Evolutionary conservation across 257 asterid species (phyloP).

Genomic region (Solanum commersonii): DNA sequence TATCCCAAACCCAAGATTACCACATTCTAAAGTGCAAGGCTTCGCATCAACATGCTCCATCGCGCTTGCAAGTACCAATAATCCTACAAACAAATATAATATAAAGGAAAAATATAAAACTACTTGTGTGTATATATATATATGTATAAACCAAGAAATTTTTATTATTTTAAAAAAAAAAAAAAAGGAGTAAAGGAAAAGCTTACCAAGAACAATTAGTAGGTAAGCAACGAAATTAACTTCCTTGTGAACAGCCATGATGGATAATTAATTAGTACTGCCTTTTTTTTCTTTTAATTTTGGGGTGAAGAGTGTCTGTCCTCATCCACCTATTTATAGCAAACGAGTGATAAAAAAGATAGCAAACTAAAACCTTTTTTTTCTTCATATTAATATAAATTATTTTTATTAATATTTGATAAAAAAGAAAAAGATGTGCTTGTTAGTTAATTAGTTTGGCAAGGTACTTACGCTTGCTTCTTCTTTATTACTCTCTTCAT

Average conservation of each 20-base stretch:
- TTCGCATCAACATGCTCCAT: neutral
- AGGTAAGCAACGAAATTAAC: neutral
- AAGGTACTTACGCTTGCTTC: neutral
- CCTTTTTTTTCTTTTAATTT: neutral
- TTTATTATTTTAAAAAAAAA: neutral
- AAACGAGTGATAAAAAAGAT: neutral
- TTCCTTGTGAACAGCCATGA: constrained; percentile 3
- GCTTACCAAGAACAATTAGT: neutral
- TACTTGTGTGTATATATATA: neutral
- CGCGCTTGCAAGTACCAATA: neutral
- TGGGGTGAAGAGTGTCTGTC: neutral
- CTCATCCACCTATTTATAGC: neutral
- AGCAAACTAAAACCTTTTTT: neutral
- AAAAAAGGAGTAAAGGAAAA: neutral
- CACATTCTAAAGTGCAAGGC: neutral
- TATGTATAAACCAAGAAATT: neutral
- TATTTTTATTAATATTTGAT: too few species aligned
- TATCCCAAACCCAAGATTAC: neutral
- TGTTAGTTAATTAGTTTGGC: too few species aligned
- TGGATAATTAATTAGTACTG: neutral
- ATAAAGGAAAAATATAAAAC: too few species aligned
- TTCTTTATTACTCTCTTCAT: too few species aligned
- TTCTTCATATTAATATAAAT: neutral
- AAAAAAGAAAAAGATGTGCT: too few species aligned
- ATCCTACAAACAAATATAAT: neutral